phyloP scores from a whole-genome alignment of 179 eudicot species.

The Corrigiola litoralis region DNA sequence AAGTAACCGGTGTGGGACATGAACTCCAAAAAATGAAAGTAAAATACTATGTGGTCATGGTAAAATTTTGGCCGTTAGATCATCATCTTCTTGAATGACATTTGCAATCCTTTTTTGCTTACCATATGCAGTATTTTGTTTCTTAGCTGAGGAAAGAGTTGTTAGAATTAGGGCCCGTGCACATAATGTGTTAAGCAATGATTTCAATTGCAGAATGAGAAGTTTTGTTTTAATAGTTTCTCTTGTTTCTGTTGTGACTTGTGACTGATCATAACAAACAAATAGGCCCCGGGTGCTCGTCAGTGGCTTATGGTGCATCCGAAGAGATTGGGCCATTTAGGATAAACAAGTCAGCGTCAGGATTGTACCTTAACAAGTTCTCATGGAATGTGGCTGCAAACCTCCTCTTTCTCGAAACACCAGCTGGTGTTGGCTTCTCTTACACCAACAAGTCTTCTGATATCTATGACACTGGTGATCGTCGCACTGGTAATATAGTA shows the following conservation, averaged over 20 bases:
- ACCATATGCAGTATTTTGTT: neutral
- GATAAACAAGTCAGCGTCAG: slow-evolving; percentile 50
- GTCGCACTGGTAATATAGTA: slow-evolving; percentile 84
- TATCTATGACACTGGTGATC: slow-evolving; percentile 69
- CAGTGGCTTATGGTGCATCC: slow-evolving; percentile 96
- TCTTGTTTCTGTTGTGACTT: no score
- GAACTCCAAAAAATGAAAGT: no score
- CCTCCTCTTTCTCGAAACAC: slow-evolving; percentile 80
- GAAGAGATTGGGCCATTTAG: slow-evolving; percentile 95
- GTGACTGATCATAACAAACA: no score
- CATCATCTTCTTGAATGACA: no score
- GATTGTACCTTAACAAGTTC: slow-evolving; percentile 62
- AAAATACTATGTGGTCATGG: no score
- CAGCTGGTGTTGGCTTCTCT: slow-evolving; percentile 97
- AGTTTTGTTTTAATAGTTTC: neutral
- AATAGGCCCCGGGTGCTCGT: slow-evolving; percentile 99
- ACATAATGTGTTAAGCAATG: neutral
- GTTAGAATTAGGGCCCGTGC: neutral
- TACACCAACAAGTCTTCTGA: slow-evolving; percentile 69
- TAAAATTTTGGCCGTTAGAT: no score
- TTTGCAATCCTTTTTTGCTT: neutral
- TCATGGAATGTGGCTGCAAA: slow-evolving; percentile 80
- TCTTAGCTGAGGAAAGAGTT: no score
- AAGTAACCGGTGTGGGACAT: no score
- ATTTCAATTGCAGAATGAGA: neutral